These are phyloP conservation scores for Tothia fuscella DNA, from an alignment of 2,329 filamentous ascomycete species.

Conservation along the genomic window DNA sequence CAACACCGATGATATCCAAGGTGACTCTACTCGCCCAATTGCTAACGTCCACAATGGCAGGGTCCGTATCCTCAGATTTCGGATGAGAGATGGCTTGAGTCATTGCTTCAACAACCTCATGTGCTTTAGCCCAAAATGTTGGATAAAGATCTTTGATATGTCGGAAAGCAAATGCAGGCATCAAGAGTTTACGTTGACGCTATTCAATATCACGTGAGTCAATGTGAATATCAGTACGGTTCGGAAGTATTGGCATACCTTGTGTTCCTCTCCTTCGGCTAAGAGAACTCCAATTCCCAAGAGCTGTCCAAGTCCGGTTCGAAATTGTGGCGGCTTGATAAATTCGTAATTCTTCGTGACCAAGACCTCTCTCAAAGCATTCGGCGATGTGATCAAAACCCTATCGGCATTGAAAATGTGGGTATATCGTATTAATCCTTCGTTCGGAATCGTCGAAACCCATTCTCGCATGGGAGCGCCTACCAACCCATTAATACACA, in stretches of 20 bases:
- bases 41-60: constrained; percentile 30
- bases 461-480: constrained; percentile 38
- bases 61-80: background rate
- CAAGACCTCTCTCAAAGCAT: constrained; percentile 37
- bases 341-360: constrained; percentile 40
- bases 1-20: constrained; percentile 46
- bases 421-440: constrained; percentile 42
- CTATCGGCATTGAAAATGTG: constrained; percentile 35
- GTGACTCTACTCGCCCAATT: constrained; percentile 40
- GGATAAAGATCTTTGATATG: constrained; percentile 39
- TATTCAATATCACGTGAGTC: constrained; percentile 14
- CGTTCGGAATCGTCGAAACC: constrained; percentile 41
- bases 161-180: constrained; percentile 38
- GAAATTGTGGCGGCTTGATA: constrained; percentile 33
- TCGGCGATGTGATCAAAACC: constrained; percentile 33
- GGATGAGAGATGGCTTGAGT: constrained; percentile 16
- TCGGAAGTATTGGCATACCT: constrained; percentile 30
- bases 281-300: constrained; percentile 63
- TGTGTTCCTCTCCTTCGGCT: constrained; percentile 86
- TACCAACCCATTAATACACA: too few relatives aligned
- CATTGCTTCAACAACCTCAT: constrained; percentile 30
- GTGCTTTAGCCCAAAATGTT: constrained; percentile 36
- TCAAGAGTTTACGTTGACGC: constrained; percentile 35
- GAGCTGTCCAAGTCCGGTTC: constrained; percentile 46
- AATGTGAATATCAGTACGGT: too few relatives aligned